Conservation (phyloP, 495 filamentous ascomycete genomes). For the Patellaria atrata region DNA sequence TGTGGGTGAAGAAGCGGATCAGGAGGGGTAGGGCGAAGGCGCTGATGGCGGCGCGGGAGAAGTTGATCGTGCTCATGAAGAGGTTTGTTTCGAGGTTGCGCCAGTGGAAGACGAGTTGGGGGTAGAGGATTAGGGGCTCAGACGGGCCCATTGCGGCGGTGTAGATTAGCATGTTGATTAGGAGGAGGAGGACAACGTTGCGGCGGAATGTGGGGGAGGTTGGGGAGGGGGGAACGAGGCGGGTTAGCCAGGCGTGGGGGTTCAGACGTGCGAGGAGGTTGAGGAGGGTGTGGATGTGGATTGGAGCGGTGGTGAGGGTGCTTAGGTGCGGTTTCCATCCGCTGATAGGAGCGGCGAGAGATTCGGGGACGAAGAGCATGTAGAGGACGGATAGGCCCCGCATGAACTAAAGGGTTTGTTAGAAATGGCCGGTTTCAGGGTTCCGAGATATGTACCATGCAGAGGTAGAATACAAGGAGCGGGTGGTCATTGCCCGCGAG, state of each 20-base stretch:
- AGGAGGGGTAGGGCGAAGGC: conserved; percentile 4
- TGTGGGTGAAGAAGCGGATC: not conserved
- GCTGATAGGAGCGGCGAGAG: too few relatives aligned
- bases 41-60: conserved; percentile 4
- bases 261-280: too few relatives aligned
- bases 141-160: conserved; percentile 3
- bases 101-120: conserved; percentile 4
- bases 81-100: not conserved
- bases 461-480: not conserved
- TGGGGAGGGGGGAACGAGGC: not conserved
- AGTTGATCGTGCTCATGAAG: conserved; percentile 6
- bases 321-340: too few relatives aligned
- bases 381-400: too few relatives aligned
- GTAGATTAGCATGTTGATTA: conserved; percentile 3
- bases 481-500: not conserved
- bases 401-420: too few relatives aligned
- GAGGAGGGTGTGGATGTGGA: too few relatives aligned
- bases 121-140: conserved; percentile 4
- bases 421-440: too few relatives aligned
- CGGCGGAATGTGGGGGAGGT: not conserved
- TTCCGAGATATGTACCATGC: not conserved
- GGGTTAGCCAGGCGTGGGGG: not conserved
- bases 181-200: conserved; percentile 4
- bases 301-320: too few relatives aligned
- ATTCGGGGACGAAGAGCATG: too few relatives aligned